Conservation (phyloP, 2,329 filamentous ascomycete genomes). For the Lizonia empirigonia region DNA sequence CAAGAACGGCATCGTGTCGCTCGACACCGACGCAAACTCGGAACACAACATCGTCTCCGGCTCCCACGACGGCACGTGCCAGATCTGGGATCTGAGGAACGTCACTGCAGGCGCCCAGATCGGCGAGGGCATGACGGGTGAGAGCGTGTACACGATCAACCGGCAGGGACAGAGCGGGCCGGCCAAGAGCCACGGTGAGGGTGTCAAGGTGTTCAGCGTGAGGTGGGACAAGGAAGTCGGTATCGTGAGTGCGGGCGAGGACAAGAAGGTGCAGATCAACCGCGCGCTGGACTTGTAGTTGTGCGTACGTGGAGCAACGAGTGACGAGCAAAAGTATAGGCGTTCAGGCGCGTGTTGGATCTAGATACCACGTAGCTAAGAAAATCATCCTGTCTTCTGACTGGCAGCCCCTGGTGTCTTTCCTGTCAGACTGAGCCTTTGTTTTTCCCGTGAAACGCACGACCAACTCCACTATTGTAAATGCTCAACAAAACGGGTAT, state of each 20-base stretch:
- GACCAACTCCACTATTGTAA: background rate
- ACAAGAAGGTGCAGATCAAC: slow-evolving; percentile 94
- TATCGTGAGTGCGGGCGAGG: slow-evolving; percentile 89
- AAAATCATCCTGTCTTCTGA: too few species aligned
- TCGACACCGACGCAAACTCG: slow-evolving; percentile 67
- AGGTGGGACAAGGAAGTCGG: slow-evolving; percentile 85
- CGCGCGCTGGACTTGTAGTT: slow-evolving; percentile 28
- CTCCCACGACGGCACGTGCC: slow-evolving; percentile 89
- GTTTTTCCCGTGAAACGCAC: background rate
- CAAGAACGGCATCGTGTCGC: slow-evolving; percentile 71
- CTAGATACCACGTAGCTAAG: slow-evolving; percentile 32
- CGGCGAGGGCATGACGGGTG: slow-evolving; percentile 61
- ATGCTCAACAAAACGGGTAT: slow-evolving; percentile 32
- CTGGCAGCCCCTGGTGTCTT: too few species aligned
- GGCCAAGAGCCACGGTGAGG: slow-evolving; percentile 71
- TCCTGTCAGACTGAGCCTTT: too few species aligned
- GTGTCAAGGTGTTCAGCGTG: slow-evolving; percentile 87
- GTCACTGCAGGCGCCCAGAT: slow-evolving; percentile 63
- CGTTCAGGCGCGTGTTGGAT: slow-evolving; percentile 20
- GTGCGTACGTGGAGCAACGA: background rate
- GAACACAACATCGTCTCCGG: slow-evolving; percentile 84
- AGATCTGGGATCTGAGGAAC: slow-evolving; percentile 90
- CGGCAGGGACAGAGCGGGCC: slow-evolving; percentile 68
- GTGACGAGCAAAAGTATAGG: slow-evolving; percentile 13
- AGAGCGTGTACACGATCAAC: slow-evolving; percentile 77